Evolutionary conservation across 1,139 yeast species (phyloP).

Genomic region (Hemisphaericaspora lyxosophila): DNA sequence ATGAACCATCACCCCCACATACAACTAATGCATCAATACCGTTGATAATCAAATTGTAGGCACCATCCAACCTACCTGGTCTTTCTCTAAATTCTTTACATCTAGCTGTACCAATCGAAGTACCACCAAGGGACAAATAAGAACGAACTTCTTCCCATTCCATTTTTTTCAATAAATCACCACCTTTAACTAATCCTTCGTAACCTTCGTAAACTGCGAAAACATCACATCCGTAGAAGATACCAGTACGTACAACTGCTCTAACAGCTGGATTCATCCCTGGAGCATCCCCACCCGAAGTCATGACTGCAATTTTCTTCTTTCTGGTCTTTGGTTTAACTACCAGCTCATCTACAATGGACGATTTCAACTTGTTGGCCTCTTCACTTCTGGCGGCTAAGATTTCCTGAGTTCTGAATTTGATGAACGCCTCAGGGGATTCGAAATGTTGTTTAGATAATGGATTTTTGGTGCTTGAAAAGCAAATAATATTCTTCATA

Average conservation of each 20-base stretch:
- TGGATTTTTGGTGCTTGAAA: slow-evolving; percentile 36
- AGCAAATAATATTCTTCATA: slow-evolving; percentile 51
- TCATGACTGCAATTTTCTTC: slow-evolving; percentile 88
- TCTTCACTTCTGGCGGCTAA: slow-evolving; percentile 6
- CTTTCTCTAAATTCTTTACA: slow-evolving; percentile 84
- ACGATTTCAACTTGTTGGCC: slow-evolving; percentile 1
- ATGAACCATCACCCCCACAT: slow-evolving; percentile 99
- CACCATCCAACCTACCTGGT: slow-evolving; percentile 77
- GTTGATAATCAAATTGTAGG: slow-evolving; percentile 76
- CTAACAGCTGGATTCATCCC: slow-evolving; percentile 98
- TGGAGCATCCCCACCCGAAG: slow-evolving; percentile 98
- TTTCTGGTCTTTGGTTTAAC: slow-evolving; percentile 15
- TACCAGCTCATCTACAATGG: slow-evolving; percentile 15
- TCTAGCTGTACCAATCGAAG: slow-evolving; percentile 94
- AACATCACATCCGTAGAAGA: slow-evolving; percentile 88
- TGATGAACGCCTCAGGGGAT: slow-evolving; percentile 28
- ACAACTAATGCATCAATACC: slow-evolving; percentile 96
- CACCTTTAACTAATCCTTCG: slow-evolving; percentile 89
- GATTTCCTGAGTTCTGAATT: slow-evolving; percentile 11
- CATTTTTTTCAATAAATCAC: slow-evolving; percentile 71
- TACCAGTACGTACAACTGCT: slow-evolving; percentile 90
- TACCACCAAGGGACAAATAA: slow-evolving; percentile 88
- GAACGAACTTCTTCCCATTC: slow-evolving; percentile 94
- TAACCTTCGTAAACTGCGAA: slow-evolving; percentile 94
- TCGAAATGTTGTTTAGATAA: slow-evolving; percentile 29